Percentiles rank a stretch among this genome's conserved stretches.
Evolutionary conservation across 1,284 basidiomycete species (phyloP).

Genomic region (Pseudozyma sp.): DNA sequence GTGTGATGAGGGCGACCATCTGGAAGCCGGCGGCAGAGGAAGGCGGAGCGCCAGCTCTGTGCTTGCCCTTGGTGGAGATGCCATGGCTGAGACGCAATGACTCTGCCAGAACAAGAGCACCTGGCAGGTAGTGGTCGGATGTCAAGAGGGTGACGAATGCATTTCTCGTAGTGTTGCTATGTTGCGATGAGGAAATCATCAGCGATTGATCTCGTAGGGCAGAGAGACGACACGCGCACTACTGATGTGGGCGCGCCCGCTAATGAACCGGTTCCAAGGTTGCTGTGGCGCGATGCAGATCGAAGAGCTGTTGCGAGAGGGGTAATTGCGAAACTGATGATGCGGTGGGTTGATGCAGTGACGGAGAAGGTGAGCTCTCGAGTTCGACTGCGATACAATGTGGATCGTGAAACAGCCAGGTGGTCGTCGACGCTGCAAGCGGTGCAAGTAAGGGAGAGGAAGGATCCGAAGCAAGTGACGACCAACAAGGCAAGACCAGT

Average conservation of each 20-base stretch:
- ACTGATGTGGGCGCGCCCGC: slow-evolving; percentile 4
- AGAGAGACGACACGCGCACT: background rate
- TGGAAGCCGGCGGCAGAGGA: slow-evolving; percentile 65
- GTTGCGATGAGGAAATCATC: slow-evolving; percentile 32
- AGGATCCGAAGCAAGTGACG: too few species aligned
- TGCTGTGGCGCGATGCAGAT: slow-evolving; percentile 1
- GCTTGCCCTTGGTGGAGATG: slow-evolving; percentile 20
- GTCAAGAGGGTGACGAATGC: slow-evolving; percentile 80
- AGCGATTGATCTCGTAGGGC: background rate
- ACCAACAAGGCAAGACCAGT: too few species aligned
- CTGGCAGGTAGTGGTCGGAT: slow-evolving; percentile 89
- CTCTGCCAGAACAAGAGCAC: slow-evolving; percentile 85
- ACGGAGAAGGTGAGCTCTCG: too few species aligned
- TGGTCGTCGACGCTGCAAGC: too few species aligned
- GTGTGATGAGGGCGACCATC: slow-evolving; percentile 91
- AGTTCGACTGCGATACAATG: too few species aligned
- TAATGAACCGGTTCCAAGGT: background rate
- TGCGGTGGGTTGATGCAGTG: too few species aligned
- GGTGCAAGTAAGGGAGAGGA: too few species aligned
- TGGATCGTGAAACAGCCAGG: too few species aligned
- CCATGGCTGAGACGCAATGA: slow-evolving; percentile 72
- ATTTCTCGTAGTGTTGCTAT: slow-evolving; percentile 66
- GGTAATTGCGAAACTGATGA: too few species aligned
- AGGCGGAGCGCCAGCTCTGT: background rate
- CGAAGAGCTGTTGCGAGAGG: background rate